These are phyloP conservation scores for Cyclotella cryptica DNA, from an alignment of 108 stramenopile genomes.

Conservation along the genomic window DNA sequence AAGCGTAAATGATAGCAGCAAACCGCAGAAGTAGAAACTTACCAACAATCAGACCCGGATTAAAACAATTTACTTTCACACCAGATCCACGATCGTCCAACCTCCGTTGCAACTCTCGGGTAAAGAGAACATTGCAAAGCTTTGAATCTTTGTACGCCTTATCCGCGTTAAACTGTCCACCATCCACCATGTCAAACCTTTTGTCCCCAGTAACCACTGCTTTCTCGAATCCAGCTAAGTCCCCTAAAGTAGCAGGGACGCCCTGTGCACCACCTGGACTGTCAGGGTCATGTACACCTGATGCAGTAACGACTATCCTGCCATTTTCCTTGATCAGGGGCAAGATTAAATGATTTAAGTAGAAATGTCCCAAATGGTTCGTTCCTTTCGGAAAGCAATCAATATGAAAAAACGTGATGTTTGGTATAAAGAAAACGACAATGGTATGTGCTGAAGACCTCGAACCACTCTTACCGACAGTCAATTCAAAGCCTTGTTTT, in stretches of 20 bases:
- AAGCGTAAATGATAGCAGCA: background rate
- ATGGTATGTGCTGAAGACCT: too few species aligned
- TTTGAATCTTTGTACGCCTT: conserved; percentile 93
- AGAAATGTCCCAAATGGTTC: conserved; percentile 98
- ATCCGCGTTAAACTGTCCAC: conserved; percentile 80
- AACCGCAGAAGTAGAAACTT: background rate
- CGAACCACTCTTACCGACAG: conserved; percentile 54
- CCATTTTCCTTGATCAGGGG: conserved; percentile 58
- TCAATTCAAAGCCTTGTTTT: conserved; percentile 80
- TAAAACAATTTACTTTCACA: conserved; percentile 78
- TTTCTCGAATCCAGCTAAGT: conserved; percentile 74
- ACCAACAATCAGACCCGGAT: conserved; percentile 83
- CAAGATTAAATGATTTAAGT: conserved; percentile 82
- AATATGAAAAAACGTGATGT: background rate
- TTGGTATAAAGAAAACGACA: background rate
- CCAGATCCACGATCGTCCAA: conserved; percentile 49
- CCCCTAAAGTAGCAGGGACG: conserved; percentile 74
- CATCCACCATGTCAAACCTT: conserved; percentile 90
- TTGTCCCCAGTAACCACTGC: conserved; percentile 29
- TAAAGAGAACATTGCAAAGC: conserved; percentile 88
- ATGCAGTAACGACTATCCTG: conserved; percentile 84
- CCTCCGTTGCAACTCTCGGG: conserved; percentile 78
- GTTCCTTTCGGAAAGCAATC: conserved; percentile 48
- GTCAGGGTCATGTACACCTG: conserved; percentile 88
- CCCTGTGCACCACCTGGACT: conserved; percentile 86